Evolutionary conservation across 768 basidiomycete genomes (phyloP).

Genomic region (Mycena rebaudengoi): DNA sequence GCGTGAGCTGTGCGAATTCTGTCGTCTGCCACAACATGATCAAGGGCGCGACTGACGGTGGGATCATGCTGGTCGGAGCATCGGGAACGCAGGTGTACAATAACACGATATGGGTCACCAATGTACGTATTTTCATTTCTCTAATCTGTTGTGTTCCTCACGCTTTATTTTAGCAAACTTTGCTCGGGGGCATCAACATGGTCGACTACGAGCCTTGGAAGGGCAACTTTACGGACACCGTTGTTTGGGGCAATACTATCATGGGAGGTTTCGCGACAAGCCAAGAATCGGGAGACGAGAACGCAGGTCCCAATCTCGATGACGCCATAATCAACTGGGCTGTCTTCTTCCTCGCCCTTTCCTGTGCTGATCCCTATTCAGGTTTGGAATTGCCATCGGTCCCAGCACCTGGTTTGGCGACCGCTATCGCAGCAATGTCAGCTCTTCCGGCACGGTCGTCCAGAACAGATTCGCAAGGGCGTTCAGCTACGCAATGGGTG

Average conservation of each 20-base stretch:
- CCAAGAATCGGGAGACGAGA: conserved; percentile 45
- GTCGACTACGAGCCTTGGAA: conserved; percentile 74
- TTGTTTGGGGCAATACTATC: conserved; percentile 74
- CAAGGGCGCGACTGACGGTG: conserved; percentile 79
- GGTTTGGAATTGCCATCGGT: conserved; percentile 84
- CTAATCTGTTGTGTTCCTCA: too few relatives aligned
- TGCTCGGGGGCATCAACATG: conserved; percentile 82
- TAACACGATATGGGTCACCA: conserved; percentile 78
- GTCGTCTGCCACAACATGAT: conserved; percentile 74
- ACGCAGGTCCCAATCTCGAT: conserved; percentile 62
- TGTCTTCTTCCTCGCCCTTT: background rate
- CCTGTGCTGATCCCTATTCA: conserved; percentile 34
- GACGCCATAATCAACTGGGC: conserved; percentile 77
- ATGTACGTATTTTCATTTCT: conserved; percentile 55
- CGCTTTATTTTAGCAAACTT: conserved; percentile 75
- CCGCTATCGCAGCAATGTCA: conserved; percentile 58
- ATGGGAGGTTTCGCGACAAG: conserved; percentile 73
- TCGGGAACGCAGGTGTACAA: conserved; percentile 78
- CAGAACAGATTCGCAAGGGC: conserved; percentile 71
- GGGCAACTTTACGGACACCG: conserved; percentile 71
- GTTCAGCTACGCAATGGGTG: conserved; percentile 79
- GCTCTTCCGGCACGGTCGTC: conserved; percentile 60
- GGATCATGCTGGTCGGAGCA: conserved; percentile 80
- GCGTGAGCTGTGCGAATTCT: conserved; percentile 71
- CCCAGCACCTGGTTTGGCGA: conserved; percentile 80